Conservation (phyloP, 2,329 filamentous ascomycete species). For the Samsoniella hepiali region DNA sequence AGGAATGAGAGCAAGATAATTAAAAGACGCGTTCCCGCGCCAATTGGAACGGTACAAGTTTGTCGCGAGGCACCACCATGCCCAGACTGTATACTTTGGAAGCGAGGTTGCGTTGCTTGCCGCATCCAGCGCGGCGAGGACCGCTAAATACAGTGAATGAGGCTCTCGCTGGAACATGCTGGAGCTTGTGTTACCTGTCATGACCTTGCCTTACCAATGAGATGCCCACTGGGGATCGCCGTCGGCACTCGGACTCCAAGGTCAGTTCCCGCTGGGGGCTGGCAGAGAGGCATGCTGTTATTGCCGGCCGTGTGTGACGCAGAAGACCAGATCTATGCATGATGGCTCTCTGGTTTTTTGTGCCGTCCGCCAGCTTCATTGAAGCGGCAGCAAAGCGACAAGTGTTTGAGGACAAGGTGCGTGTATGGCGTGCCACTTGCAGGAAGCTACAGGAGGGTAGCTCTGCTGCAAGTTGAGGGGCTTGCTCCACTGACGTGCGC, state of each 20-base stretch:
- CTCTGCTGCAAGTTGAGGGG: not conserved
- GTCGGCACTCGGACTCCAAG: not conserved
- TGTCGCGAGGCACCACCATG: not conserved
- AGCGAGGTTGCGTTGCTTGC: not conserved
- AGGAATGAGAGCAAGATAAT: not conserved
- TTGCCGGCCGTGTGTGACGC: not conserved
- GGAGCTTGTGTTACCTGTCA: not conserved
- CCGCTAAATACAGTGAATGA: not conserved
- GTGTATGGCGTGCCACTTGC: constrained; percentile 11
- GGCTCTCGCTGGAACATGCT: not conserved
- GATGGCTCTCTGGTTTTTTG: too few species aligned
- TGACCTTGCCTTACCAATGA: not conserved
- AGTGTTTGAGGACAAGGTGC: not conserved
- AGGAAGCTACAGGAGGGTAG: constrained; percentile 2
- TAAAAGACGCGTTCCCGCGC: not conserved
- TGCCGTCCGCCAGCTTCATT: not conserved
- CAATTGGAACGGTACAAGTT: not conserved
- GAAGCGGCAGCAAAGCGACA: not conserved
- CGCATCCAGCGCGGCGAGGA: not conserved
- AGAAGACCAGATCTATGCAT: not conserved
- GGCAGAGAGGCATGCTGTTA: not conserved
- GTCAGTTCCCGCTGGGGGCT: not conserved
- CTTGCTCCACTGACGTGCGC: constrained; percentile 1
- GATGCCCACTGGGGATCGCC: not conserved
- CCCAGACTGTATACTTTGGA: too few species aligned